Conservation (phyloP, 345 rosid genomes). For the Eucalyptus dawsonii region DNA sequence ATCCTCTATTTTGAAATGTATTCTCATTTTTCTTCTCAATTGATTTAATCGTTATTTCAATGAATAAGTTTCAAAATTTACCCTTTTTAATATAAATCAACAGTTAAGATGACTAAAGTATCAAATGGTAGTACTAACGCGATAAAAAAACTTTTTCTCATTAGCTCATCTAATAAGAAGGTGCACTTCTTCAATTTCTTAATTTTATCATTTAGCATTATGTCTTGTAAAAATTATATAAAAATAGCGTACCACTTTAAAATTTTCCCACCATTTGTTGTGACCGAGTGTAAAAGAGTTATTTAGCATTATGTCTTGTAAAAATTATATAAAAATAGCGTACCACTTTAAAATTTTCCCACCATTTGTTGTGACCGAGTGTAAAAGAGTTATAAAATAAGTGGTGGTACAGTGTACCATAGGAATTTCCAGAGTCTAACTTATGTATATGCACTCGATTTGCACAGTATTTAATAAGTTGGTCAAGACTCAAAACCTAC, state of each 20-base stretch:
- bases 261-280: background rate
- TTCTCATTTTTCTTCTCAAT: background rate
- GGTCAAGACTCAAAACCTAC: background rate
- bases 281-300: background rate
- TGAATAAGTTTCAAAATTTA: background rate
- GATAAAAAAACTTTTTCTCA: background rate
- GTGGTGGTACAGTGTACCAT: background rate
- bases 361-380: background rate
- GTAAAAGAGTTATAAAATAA: background rate
- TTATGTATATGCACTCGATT: background rate
- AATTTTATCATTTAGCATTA: background rate
- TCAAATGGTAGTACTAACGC: fast-evolving
- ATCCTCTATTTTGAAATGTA: too few species aligned
- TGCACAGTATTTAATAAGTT: background rate
- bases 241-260: background rate
- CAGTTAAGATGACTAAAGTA: fast-evolving
- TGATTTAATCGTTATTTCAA: background rate
- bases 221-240: background rate
- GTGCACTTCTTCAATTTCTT: background rate
- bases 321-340: background rate
- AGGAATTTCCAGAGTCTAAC: background rate
- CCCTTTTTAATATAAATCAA: fast-evolving
- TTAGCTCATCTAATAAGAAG: fast-evolving
- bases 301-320: fast-evolving
- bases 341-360: background rate